Conservation (phyloP, 2,329 filamentous ascomycete species). For the Penicillium sp. region DNA sequence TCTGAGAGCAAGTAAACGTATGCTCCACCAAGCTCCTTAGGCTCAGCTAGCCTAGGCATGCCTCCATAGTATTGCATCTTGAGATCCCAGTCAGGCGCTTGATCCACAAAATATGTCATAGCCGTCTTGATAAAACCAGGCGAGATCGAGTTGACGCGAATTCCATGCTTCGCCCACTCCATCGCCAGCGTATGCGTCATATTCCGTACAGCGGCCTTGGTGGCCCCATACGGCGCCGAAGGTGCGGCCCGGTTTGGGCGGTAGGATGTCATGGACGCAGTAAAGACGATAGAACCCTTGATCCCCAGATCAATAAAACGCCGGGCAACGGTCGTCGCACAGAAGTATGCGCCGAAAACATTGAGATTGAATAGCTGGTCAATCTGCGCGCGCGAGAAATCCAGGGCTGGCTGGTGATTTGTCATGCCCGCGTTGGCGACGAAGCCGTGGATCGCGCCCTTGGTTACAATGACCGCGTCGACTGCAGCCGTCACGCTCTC, state of each 20-base stretch:
- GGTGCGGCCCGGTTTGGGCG: constrained; percentile 57
- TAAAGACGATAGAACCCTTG: constrained; percentile 50
- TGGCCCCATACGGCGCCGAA: constrained; percentile 55
- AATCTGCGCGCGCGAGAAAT: constrained; percentile 47
- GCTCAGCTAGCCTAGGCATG: constrained; percentile 59
- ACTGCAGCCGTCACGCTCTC: constrained; percentile 47
- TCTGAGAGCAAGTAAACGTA: constrained; percentile 62
- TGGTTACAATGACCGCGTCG: constrained; percentile 43
- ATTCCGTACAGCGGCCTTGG: constrained; percentile 48
- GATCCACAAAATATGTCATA: constrained; percentile 46
- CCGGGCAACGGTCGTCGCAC: constrained; percentile 35
- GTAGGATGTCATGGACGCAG: constrained; percentile 55
- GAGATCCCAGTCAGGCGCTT: constrained; percentile 56
- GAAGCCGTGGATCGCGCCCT: constrained; percentile 50
- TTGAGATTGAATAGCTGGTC: constrained; percentile 54
- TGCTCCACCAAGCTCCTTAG: constrained; percentile 60
- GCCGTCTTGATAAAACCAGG: constrained; percentile 52
- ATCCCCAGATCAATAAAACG: constrained; percentile 49
- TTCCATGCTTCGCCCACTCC: constrained; percentile 54
- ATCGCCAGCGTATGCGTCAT: constrained; percentile 46
- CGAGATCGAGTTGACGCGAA: constrained; percentile 50
- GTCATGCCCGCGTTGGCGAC: constrained; percentile 50
- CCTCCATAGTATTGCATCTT: constrained; percentile 65
- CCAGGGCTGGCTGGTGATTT: constrained; percentile 54
- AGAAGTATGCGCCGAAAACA: constrained; percentile 38